A percentile compares a stretch with the other conserved stretches of the same genome.
Evolutionary conservation across 2,329 filamentous ascomycete species (phyloP).

Genomic region (Aureobasidium sp.): DNA sequence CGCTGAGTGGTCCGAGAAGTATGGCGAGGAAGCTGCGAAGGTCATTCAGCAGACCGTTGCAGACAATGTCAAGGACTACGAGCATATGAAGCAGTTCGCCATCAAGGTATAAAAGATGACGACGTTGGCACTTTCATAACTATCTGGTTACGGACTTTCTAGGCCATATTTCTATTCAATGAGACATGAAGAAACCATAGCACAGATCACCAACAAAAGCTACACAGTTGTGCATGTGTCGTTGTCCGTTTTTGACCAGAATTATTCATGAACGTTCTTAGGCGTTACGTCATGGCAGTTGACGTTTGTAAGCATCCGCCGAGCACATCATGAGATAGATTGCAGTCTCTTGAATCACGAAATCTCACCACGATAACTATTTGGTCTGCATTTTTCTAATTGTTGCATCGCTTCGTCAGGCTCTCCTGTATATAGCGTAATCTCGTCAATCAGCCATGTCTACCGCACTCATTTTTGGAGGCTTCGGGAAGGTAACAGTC

Average conservation of each 20-base stretch:
- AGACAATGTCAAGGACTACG: constrained; percentile 64
- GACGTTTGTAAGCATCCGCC: background rate
- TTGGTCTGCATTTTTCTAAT: background rate
- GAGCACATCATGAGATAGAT: background rate
- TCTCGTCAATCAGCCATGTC: background rate
- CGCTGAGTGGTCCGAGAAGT: constrained; percentile 64
- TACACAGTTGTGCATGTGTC: background rate
- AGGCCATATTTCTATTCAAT: background rate
- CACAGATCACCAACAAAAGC: background rate
- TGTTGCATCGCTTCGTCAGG: background rate
- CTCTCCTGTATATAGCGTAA: background rate
- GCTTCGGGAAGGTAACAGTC: constrained; percentile 22
- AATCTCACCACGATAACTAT: background rate
- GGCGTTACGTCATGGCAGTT: background rate
- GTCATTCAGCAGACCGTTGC: constrained; percentile 63
- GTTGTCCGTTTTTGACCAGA: background rate
- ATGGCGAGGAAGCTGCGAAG: constrained; percentile 60
- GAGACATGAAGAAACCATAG: background rate
- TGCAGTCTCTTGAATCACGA: background rate
- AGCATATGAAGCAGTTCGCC: constrained; percentile 72
- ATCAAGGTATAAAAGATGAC: constrained; percentile 38
- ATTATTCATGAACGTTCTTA: background rate
- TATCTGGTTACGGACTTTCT: background rate
- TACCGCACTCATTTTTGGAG: constrained; percentile 26
- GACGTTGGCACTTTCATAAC: background rate